Conservation (phyloP, 108 stramenopile species). For the Cafeteria roenbergensis region DNA sequence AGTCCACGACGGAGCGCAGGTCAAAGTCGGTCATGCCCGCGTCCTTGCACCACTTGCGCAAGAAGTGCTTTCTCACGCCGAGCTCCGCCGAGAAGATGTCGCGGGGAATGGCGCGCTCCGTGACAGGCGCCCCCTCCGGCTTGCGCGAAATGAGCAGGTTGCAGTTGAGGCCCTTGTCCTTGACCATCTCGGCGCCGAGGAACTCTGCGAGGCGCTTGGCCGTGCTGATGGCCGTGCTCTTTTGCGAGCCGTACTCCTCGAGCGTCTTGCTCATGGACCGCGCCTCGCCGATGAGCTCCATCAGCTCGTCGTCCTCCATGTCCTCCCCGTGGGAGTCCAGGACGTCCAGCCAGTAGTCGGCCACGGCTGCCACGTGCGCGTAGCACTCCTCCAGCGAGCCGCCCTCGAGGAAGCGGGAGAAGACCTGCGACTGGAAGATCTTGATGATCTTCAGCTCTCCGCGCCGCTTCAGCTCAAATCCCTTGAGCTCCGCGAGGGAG, state of each 20-base stretch:
- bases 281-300: constrained; percentile 92
- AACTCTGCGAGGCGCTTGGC: constrained; percentile 89
- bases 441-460: constrained; percentile 98
- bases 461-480: constrained; percentile 95
- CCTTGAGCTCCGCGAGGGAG: constrained; percentile 93
- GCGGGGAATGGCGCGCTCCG: constrained; percentile 83
- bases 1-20: constrained; percentile 81
- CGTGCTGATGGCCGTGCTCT: constrained; percentile 91
- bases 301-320: constrained; percentile 78
- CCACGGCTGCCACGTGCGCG: constrained; percentile 77
- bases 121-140: constrained; percentile 87
- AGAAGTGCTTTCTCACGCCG: constrained; percentile 64
- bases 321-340: constrained; percentile 76
- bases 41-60: constrained; percentile 83
- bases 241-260: constrained; percentile 88
- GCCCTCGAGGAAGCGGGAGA: constrained; percentile 84
- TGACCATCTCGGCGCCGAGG: constrained; percentile 88
- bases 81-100: constrained; percentile 85
- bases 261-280: constrained; percentile 88
- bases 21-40: constrained; percentile 70
- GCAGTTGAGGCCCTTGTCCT: constrained; percentile 92
- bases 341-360: constrained; percentile 97
- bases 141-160: constrained; percentile 84
- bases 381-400: constrained; percentile 73
- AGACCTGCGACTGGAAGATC: constrained; percentile 90